Conservation (phyloP, 345 rosid genomes). For the Sapria himalayana region DNA sequence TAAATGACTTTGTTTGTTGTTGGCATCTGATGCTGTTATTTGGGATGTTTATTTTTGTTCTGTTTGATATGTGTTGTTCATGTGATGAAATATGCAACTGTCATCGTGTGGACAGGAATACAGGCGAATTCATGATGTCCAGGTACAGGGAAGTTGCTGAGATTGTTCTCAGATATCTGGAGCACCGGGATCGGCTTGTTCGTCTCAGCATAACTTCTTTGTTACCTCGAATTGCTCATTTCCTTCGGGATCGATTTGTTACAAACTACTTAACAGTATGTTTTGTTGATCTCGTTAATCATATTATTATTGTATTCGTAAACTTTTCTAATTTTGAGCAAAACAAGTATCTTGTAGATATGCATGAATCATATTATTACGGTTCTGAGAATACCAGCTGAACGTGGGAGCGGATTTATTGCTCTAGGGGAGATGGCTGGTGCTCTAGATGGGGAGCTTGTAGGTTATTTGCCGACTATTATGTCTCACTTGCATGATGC, state of each 20-base stretch:
- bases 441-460: constrained; percentile 94
- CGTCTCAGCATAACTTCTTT: constrained; percentile 97
- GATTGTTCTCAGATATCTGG: constrained; percentile 80
- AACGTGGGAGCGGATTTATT: constrained; percentile 88
- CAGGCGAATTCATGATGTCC: constrained; percentile 99
- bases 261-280: constrained; percentile 77
- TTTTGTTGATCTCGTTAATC: constrained; percentile 6
- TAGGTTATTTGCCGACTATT: constrained; percentile 86
- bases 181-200: constrained; percentile 88
- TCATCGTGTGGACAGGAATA: constrained; percentile 48
- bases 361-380: constrained; percentile 92
- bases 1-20: too few relatives aligned
- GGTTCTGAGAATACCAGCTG: constrained; percentile 67
- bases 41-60: background rate
- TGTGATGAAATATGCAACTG: too few relatives aligned
- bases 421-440: constrained; percentile 99
- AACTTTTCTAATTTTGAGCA: constrained; percentile 2
- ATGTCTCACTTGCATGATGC: constrained; percentile 83
- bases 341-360: constrained; percentile 30
- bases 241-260: constrained; percentile 91
- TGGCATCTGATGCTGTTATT: background rate
- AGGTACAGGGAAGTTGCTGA: constrained; percentile 98
- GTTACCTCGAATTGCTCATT: constrained; percentile 97
- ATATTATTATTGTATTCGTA: constrained; percentile 1
- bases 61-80: background rate